A percentile compares a stretch with the other conserved stretches of the same genome.
These are phyloP conservation scores for Tephrocybe sp. DNA, from an alignment of 768 basidiomycete species.

Conservation along the genomic window DNA sequence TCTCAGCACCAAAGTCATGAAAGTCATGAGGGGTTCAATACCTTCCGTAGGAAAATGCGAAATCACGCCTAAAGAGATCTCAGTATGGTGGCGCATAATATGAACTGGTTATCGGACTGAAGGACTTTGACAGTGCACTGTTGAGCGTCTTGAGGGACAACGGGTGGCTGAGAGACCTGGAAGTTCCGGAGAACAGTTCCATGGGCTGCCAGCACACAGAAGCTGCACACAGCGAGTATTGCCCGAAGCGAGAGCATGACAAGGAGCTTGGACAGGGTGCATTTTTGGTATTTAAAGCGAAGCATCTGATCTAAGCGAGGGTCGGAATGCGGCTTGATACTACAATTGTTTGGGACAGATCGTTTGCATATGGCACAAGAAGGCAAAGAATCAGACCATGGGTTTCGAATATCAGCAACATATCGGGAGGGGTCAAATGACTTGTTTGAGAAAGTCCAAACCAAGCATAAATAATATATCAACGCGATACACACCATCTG, in stretches of 20 bases:
- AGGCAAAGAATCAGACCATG: neutral
- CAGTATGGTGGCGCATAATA: conserved; percentile 1
- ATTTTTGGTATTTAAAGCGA: neutral
- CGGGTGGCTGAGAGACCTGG: conserved; percentile 73
- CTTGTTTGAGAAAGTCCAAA: neutral
- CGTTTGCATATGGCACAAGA: conserved; percentile 1
- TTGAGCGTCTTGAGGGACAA: conserved; percentile 58
- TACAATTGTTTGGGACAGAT: neutral
- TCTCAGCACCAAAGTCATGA: neutral
- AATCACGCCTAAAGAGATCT: conserved; percentile 52
- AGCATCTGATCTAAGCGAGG: conserved; percentile 1
- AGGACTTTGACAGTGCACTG: conserved; percentile 67
- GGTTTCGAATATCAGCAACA: neutral
- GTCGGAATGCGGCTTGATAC: neutral
- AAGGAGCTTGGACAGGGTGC: neutral
- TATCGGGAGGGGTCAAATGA: conserved; percentile 9
- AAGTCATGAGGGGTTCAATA: conserved; percentile 21
- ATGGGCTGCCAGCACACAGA: conserved; percentile 25
- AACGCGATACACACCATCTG: conserved; percentile 7
- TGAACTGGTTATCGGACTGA: conserved; percentile 40
- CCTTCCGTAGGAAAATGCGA: conserved; percentile 71
- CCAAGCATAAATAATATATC: conserved; percentile 4
- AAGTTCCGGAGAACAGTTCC: conserved; percentile 59
- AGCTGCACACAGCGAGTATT: conserved; percentile 12
- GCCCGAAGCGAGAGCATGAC: conserved; percentile 18